Percentiles rank a stretch among this genome's conserved stretches.
Evolutionary conservation across 192 early-diverging fungal species (phyloP).

Genomic region (Thamnidium elegans): DNA sequence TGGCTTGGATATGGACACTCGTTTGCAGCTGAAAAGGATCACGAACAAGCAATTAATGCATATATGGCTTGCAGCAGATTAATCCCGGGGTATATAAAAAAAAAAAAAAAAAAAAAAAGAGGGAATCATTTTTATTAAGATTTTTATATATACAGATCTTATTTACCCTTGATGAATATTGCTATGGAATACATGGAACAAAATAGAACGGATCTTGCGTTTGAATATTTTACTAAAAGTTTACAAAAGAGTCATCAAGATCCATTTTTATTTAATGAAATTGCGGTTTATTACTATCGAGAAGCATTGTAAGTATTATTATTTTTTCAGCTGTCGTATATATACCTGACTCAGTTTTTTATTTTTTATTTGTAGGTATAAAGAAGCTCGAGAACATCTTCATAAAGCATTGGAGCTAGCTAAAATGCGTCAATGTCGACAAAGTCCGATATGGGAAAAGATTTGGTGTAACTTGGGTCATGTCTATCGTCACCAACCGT

Average conservation of each 20-base stretch:
- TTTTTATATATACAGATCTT: constrained; percentile 39
- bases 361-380: constrained; percentile 39
- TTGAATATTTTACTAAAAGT: constrained; percentile 57
- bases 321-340: not conserved
- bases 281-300: constrained; percentile 60
- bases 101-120: not conserved
- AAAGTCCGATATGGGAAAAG: constrained; percentile 53
- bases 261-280: constrained; percentile 69
- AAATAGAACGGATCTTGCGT: constrained; percentile 54
- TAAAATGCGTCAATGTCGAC: constrained; percentile 41
- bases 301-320: constrained; percentile 43
- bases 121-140: not conserved
- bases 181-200: constrained; percentile 72
- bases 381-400: constrained; percentile 51
- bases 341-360: too few relatives aligned
- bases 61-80: constrained; percentile 64
- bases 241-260: constrained; percentile 54
- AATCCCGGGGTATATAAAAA: constrained; percentile 58
- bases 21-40: constrained; percentile 70
- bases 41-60: constrained; percentile 74
- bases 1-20: constrained; percentile 84
- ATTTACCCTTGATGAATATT: constrained; percentile 69
- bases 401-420: constrained; percentile 50
- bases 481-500: constrained; percentile 49
- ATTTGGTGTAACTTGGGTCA: constrained; percentile 70